Base-by-base conservation (phyloP, 2,329 filamentous ascomycete genomes). In the Aspergillus neotritici region DNA sequence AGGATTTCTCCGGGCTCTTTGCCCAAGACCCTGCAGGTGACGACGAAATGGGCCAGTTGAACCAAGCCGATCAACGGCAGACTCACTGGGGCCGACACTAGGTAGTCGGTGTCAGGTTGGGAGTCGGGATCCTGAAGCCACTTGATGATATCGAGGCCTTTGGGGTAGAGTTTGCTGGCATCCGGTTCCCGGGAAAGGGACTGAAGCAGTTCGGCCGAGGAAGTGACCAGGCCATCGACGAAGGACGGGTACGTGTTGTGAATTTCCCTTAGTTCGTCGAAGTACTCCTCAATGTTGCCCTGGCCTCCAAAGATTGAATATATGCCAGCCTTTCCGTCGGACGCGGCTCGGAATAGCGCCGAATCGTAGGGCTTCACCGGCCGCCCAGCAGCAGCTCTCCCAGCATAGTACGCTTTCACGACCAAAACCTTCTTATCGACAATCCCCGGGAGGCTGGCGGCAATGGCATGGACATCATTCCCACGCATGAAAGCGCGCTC, bases 231-330 rank as follows among this genome's bases (percentile, higher is more conserved):
- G 53, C 94, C 88, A 55, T 87, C 85, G 4, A 96, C 82, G 55
- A 98, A 94, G 21, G 86, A 86, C 10, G 87, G 84, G 70, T 98
- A 98, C 47, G 90, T 95, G 58, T 77, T 82, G 73, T 91, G 91
- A 46, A 97, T 80, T 66, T 94, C 86, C 44, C 93, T 83, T 50
- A 98, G 79, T 73, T 98, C 93, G 56, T 98, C 91, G 61, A 98
- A 98, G 71, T 98, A 98, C 71, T 98, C 94, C 70, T 98, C 91
- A 52, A 98, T 97, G 69, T 98, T 98, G 57, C 93, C 93, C 67
- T 98, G 93, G 5, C 93, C 93, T 47, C 93, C 93, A 55, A 97
- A 95, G 49, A 98, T 89, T 53, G 84, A 90, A 73, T 95, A 98
- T 47, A 98, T 80, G 57, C 81, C 84, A 42, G 90, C 90, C 43